A percentile compares a stretch with the other conserved stretches of the same genome.
phyloP scores from a whole-genome alignment of 2,329 filamentous ascomycete genomes.

The Annulohypoxylon truncatum region DNA sequence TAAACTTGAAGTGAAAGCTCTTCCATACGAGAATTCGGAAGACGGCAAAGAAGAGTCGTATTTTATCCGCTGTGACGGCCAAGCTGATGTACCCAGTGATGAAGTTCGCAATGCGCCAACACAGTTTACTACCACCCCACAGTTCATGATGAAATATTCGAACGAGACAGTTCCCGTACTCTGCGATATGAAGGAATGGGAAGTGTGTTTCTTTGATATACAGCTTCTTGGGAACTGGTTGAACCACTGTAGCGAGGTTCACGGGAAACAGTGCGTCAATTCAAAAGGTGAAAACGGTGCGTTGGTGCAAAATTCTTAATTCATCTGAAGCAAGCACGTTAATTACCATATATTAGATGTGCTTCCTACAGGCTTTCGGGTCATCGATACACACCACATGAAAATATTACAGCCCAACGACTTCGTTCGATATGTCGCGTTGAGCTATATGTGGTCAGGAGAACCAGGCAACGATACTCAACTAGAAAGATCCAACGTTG shows the following conservation, averaged over 20 bases:
- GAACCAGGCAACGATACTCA: background rate
- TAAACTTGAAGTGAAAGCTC: background rate
- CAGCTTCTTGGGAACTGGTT: background rate
- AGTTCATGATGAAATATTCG: conserved; percentile 14
- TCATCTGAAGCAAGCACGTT: background rate
- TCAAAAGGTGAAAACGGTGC: background rate
- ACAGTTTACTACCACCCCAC: conserved; percentile 8
- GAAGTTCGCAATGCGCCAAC: background rate
- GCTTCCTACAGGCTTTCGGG: background rate
- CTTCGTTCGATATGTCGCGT: conserved; percentile 6
- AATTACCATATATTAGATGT: background rate
- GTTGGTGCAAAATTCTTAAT: background rate
- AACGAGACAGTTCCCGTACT: background rate
- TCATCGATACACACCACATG: conserved; percentile 7
- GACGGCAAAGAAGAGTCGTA: background rate
- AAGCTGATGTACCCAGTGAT: background rate
- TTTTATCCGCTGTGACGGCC: background rate
- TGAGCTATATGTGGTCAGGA: conserved; percentile 17
- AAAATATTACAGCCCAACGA: background rate
- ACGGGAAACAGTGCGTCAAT: background rate
- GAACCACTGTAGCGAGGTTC: background rate
- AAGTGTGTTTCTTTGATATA: background rate
- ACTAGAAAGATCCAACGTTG: background rate
- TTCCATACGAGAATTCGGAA: background rate
- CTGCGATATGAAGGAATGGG: background rate